Conservation (phyloP, 1,284 basidiomycete species). For the Marasmius fiardii region DNA sequence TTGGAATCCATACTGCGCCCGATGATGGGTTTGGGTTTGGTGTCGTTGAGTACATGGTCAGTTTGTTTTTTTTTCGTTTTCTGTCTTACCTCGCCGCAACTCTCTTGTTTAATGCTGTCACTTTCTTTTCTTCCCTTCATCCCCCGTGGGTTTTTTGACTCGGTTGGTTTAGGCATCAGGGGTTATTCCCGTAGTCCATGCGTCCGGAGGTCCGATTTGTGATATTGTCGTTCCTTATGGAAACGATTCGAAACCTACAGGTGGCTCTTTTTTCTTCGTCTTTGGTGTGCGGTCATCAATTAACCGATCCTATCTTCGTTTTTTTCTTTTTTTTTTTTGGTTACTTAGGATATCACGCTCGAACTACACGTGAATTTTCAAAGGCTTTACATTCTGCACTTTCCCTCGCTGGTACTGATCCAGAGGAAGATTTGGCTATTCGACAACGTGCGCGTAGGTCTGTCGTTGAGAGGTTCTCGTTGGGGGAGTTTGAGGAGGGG, state of each 20-base stretch:
- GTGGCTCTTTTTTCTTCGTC: slow-evolving; percentile 28
- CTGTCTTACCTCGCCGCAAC: too few relatives aligned
- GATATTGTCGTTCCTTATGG: slow-evolving; percentile 89
- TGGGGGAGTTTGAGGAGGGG: slow-evolving; percentile 71
- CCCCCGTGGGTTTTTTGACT: too few relatives aligned
- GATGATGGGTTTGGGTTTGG: slow-evolving; percentile 99
- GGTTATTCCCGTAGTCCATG: slow-evolving; percentile 88
- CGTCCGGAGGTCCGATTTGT: slow-evolving; percentile 87
- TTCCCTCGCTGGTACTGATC: slow-evolving; percentile 50
- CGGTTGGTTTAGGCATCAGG: slow-evolving; percentile 80
- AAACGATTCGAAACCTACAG: slow-evolving; percentile 68
- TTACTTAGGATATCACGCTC: slow-evolving; percentile 80
- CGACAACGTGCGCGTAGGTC: slow-evolving; percentile 66
- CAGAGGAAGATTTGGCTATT: slow-evolving; percentile 55
- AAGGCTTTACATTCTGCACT: slow-evolving; percentile 66
- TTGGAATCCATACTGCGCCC: slow-evolving; percentile 95
- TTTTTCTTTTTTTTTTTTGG: background rate
- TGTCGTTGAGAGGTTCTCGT: slow-evolving; percentile 73
- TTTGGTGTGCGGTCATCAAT: background rate
- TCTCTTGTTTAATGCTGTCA: too few relatives aligned
- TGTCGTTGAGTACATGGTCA: slow-evolving; percentile 95
- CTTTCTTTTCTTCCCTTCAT: too few relatives aligned
- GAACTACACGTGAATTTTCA: slow-evolving; percentile 67
- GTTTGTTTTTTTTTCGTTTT: background rate
- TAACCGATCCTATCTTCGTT: too few relatives aligned